Evolutionary conservation across 257 asterid genomes (phyloP).

Genomic region (Nicotiana tabacum): DNA sequence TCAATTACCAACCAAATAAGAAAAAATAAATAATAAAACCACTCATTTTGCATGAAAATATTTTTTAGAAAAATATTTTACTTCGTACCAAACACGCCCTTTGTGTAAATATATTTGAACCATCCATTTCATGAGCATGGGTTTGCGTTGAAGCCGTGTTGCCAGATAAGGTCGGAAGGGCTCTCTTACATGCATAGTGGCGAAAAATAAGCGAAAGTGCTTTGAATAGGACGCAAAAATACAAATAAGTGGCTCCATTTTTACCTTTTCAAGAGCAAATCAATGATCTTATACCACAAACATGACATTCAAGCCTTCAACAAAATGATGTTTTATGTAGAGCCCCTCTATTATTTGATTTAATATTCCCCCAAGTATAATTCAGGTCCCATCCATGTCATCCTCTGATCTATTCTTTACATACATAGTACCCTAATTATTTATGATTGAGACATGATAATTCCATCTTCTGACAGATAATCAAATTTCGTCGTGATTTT

Average conservation of each 20-base stretch:
- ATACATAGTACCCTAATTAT: not conserved
- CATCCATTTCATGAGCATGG: no score
- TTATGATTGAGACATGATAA: not conserved
- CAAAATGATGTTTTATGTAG: not conserved
- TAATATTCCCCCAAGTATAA: not conserved
- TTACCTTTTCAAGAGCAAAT: not conserved
- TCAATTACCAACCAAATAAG: no score
- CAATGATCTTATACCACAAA: not conserved
- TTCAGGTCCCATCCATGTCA: not conserved
- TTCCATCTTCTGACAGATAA: not conserved
- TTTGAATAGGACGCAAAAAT: not conserved
- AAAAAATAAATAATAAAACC: no score
- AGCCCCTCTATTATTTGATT: not conserved
- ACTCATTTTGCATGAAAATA: no score
- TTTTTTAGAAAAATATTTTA: no score
- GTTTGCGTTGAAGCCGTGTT: not conserved
- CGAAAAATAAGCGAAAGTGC: not conserved
- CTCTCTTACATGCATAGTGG: not conserved
- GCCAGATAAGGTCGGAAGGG: not conserved
- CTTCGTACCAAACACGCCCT: no score
- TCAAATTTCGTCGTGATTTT: not conserved
- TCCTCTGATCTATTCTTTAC: not conserved
- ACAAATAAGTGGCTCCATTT: constrained; percentile 28
- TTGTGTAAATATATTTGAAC: no score
- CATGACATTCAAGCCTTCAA: not conserved